Conservation (phyloP, 805 yeast genomes). For the Candida koratica region DNA sequence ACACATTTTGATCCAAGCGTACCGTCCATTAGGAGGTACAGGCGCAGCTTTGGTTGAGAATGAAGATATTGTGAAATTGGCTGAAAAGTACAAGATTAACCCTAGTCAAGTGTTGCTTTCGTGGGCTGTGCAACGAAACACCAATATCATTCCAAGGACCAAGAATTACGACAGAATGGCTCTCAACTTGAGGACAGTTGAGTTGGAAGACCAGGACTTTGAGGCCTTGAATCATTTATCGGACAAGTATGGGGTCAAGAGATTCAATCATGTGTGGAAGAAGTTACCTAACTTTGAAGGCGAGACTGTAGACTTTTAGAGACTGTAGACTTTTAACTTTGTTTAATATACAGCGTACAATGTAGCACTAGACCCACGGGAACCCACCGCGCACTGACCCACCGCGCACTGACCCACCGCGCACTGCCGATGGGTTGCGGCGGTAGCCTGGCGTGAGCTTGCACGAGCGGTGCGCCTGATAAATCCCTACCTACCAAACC, state of each 20-base stretch:
- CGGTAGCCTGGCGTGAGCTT: too few species aligned
- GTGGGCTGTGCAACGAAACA: conserved; percentile 79
- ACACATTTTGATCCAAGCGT: conserved; percentile 65
- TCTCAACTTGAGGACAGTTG: conserved; percentile 47
- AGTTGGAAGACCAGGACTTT: conserved; percentile 32
- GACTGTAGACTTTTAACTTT: too few species aligned
- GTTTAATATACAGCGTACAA: too few species aligned
- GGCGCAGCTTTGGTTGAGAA: conserved; percentile 66
- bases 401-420: too few species aligned
- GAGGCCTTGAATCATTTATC: conserved; percentile 9
- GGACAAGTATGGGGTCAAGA: conserved; percentile 10
- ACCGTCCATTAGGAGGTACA: conserved; percentile 82
- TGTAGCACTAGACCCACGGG: too few species aligned
- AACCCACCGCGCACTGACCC: too few species aligned
- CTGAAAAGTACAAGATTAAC: conserved; percentile 49
- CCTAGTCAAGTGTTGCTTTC: conserved; percentile 69
- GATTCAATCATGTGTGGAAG: conserved; percentile 13
- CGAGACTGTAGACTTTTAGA: background rate
- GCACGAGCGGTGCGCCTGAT: too few species aligned
- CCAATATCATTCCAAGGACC: conserved; percentile 79
- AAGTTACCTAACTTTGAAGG: background rate
- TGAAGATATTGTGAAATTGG: conserved; percentile 49
- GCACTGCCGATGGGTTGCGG: too few species aligned
- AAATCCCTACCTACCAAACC: too few species aligned
- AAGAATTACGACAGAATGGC: conserved; percentile 59